Percentiles rank a stretch among this genome's conserved stretches.
Conservation (phyloP, 108 stramenopile genomes). For the Fragilaria radians region DNA sequence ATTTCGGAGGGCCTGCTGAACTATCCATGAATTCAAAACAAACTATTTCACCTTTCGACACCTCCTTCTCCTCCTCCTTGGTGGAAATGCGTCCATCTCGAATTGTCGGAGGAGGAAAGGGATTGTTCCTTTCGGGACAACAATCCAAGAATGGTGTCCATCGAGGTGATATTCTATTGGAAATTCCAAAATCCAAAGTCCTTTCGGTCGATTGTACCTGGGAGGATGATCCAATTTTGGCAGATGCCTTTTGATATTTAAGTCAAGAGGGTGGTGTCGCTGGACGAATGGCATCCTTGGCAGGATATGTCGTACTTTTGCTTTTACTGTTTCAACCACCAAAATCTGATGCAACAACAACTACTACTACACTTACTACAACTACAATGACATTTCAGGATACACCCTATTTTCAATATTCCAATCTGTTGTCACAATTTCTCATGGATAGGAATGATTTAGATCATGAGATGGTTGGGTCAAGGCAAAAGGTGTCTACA, state of each 20-base stretch:
- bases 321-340: too few species aligned
- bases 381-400: background rate
- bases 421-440: background rate
- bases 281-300: slow-evolving; percentile 6
- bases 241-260: slow-evolving; percentile 4
- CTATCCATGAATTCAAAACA: too few species aligned
- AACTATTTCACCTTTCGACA: too few species aligned
- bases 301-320: slow-evolving; percentile 10
- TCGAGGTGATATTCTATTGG: slow-evolving; percentile 5
- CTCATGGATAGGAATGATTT: slow-evolving; percentile 1
- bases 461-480: slow-evolving; percentile 10
- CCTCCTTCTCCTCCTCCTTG: too few species aligned
- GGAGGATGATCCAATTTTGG: slow-evolving; percentile 10
- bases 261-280: slow-evolving; percentile 8
- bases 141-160: too few species aligned
- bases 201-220: slow-evolving; percentile 7
- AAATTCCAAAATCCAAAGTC: background rate
- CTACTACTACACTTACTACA: background rate
- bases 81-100: too few species aligned
- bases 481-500: background rate
- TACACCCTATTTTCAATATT: background rate
- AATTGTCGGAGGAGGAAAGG: too few species aligned
- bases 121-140: too few species aligned
- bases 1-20: too few species aligned
- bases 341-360: background rate